Evolutionary conservation across 2,329 filamentous ascomycete species (phyloP).

Genomic region (Diaporthe velutina): DNA sequence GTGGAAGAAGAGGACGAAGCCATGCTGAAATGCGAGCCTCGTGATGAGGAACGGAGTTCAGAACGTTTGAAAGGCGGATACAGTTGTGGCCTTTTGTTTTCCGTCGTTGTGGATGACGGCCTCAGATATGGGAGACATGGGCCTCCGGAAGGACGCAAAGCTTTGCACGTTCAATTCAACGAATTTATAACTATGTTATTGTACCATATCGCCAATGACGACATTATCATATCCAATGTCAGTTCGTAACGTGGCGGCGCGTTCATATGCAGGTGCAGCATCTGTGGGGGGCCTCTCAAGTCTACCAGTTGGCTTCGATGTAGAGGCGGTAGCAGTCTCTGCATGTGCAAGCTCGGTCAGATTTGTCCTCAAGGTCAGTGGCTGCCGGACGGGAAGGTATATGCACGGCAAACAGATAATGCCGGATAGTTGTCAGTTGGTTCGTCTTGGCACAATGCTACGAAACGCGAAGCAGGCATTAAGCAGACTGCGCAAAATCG

Average conservation of each 20-base stretch:
- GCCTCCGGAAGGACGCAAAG: background rate
- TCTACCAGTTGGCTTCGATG: background rate
- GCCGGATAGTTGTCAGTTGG: background rate
- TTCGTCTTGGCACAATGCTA: background rate
- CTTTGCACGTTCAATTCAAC: background rate
- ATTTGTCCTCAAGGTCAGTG: background rate
- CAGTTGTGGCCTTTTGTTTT: background rate
- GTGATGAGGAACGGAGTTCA: background rate
- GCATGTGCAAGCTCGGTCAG: background rate
- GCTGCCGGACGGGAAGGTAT: background rate
- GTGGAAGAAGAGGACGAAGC: background rate
- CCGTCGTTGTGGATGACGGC: background rate
- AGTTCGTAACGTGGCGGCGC: background rate
- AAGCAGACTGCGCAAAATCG: background rate
- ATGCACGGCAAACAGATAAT: background rate
- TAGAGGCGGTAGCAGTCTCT: background rate
- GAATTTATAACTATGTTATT: background rate
- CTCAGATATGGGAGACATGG: background rate
- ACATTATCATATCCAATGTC: background rate
- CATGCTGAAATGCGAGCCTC: background rate
- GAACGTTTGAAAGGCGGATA: background rate
- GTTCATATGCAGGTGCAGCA: background rate
- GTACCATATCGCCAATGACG: background rate
- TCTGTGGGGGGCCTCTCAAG: background rate
- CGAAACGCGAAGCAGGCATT: background rate